Evolutionary conservation across 495 filamentous ascomycete species (phyloP), one percentile per base, ranked within the genome.

Genomic region (Podospora pseudoanserina): DNA sequence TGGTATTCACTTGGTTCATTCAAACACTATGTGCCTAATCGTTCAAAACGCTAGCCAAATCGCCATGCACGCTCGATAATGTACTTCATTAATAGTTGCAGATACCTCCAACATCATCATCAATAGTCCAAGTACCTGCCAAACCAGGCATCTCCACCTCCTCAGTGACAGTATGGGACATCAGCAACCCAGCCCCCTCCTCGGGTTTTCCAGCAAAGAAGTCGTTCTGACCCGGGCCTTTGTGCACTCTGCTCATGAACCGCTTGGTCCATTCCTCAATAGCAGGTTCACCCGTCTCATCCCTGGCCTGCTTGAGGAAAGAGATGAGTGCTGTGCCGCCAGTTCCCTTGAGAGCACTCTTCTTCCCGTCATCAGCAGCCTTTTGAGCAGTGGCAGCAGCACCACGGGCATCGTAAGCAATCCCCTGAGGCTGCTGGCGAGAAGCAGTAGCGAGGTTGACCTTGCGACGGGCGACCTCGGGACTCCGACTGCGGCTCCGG

Each of bases 281-380:
- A 11, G 93, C 91, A 9, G 92, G 92, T 77, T 98, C 95, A 55
- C 92, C 91, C 5, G 94, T 98, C 82, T 99, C 95, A 74, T 98
- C 94, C 4, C 94, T 83, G 2, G 94, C 91, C 78, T 97, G 94
- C 76, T 95, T 97, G 64, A 99, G 75, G 75, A 99, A 99, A 0
- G 94, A 91, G 61, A 97, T 93, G 57, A 99, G 78, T 5, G 92
- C 90, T 0, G 94, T 97, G 1, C 94, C 94, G 39, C 95, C 95
- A 0, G 95, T 99, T 26, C 95, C 95, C 44, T 89, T 91, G 0
- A 98, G 84, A 67, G 89, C 91, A 70, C 86, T 75, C 73, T 67
- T 72, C 70, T 73, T 79, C 1, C 72, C 76, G 66, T 75, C 76
- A 66, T 75, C 76, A 18, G 60, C 67, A 1, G 58, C 62, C 15